phyloP scores from a whole-genome alignment of 164 flowering plant genomes.

The Stephania yunnanensis region DNA sequence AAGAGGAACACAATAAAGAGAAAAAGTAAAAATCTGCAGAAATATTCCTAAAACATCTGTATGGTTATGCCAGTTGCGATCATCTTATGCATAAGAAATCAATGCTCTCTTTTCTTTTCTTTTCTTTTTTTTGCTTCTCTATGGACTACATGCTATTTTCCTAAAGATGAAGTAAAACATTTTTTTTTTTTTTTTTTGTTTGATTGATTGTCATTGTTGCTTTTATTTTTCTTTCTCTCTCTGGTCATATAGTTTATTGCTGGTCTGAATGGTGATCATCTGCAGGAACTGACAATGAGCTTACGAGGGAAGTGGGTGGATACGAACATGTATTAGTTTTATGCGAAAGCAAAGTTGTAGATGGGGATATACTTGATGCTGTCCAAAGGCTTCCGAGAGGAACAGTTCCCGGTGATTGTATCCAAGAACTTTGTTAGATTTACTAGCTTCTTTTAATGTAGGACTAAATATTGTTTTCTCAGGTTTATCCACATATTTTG shows the following conservation, averaged over 20 bases:
- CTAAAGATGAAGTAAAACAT: too few relatives aligned
- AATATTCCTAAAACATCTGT: neutral
- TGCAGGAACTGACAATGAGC: constrained; percentile 79
- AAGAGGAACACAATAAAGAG: neutral
- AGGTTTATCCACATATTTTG: neutral
- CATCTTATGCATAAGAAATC: neutral
- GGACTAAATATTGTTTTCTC: neutral
- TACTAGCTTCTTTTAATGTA: neutral
- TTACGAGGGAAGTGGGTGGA: constrained; percentile 88
- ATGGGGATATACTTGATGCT: constrained; percentile 55
- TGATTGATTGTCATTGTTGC: neutral
- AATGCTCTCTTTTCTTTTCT: neutral
- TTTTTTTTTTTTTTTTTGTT: neutral
- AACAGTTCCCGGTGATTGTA: constrained; percentile 81
- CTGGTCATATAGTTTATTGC: neutral
- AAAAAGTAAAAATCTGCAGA: neutral
- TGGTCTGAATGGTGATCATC: constrained; percentile 4
- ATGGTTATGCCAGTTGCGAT: neutral
- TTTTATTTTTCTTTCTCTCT: neutral
- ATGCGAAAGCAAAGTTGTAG: constrained; percentile 61
- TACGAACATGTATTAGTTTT: constrained; percentile 76
- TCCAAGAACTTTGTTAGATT: constrained; percentile 30
- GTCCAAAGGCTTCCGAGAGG: constrained; percentile 70
- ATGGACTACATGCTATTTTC: too few relatives aligned
- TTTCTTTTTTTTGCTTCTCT: too few relatives aligned